Base-by-base conservation (phyloP, 257 asterid species). In the Jaltomata sinuosa region DNA sequence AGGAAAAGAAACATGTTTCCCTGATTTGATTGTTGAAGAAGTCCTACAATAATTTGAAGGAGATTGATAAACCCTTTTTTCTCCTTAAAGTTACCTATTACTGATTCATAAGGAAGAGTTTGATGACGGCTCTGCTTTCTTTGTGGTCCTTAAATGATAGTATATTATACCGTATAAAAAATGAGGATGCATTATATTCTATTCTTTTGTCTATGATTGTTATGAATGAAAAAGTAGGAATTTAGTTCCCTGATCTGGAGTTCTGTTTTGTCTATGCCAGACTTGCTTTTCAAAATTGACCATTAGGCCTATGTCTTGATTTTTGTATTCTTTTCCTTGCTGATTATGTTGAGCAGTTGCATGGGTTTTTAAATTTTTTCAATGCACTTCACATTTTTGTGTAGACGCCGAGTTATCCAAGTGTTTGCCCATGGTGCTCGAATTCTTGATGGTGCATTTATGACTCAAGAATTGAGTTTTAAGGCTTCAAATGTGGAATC, bases 341-440 rank as follows among this genome's bases (percentile, higher is more conserved):
- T 72, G 55, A 45, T 42, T 22, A 72, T 45, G 81, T 14, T 74
- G 81, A 74, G 81, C 57, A 25, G 8, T 74, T 45, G 59, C 38
- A 14, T 47, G 38, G 11, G 8, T 42, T 45, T 40, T 42, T n/a
- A 11, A n/a, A 9, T 7, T 22, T 22, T 45, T 45, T 12, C 36
- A 74, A 71, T 38, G 80, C 71, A 31, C 50, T 80, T 88, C 80
- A 87, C 54, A 2, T 83, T 22, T 88, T 82, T 69, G 76, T 83
- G 88, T 91, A 96, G 99, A 91, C 98, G 98, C 34, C 94, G 98
- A 71, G 99, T 96, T 79, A 91, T 96, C 92, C 99, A 96, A 89
- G 91, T 96, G 83, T 94, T 88, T 93, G 93, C 97, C 86, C 87
- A 84, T 89, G 99, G 99, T 87, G 99, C 98, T 85, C 95, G 98